Conservation (phyloP, 805 yeast genomes). For the Teunomyces kruisii region DNA sequence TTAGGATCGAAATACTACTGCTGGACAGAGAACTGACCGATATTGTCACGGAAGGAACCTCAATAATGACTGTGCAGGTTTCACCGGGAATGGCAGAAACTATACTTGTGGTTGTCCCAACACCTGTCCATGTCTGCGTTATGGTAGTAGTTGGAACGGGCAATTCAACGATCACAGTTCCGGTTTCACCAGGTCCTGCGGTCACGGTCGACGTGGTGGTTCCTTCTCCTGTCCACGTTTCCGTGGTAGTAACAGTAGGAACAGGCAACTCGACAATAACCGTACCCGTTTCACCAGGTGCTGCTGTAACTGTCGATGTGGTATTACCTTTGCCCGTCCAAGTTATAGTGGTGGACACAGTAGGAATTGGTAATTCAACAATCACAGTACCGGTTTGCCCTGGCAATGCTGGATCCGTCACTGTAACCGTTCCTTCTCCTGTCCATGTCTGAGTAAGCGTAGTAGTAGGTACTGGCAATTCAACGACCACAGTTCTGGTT, state of each 20-base stretch:
- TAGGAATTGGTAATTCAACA: conserved; percentile 11
- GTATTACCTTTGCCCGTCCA: conserved; percentile 10
- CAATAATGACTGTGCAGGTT: too few species aligned
- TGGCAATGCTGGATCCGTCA: background rate
- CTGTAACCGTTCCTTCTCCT: background rate
- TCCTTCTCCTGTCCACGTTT: conserved; percentile 11
- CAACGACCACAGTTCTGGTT: conserved; percentile 12
- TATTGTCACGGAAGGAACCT: too few species aligned
- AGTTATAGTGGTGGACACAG: conserved; percentile 7
- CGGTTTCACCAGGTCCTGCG: conserved; percentile 9
- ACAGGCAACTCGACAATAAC: conserved; percentile 13
- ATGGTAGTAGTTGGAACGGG: too few species aligned
- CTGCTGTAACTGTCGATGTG: conserved; percentile 10
- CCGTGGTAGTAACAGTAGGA: conserved; percentile 12
- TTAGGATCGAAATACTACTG: too few species aligned
- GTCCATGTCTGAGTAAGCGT: conserved; percentile 13
- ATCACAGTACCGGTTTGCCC: conserved; percentile 5
- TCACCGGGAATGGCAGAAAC: too few species aligned
- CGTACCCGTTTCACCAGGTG: conserved; percentile 13
- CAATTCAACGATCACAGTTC: conserved; percentile 12
- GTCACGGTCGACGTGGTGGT: conserved; percentile 9
- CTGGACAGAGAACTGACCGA: too few species aligned
- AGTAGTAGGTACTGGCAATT: conserved; percentile 11
- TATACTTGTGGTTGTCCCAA: too few species aligned
- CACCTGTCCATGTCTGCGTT: too few species aligned